Base-by-base conservation (phyloP, 2,329 filamentous ascomycete genomes). In the Endoconidiophora laricicola region DNA sequence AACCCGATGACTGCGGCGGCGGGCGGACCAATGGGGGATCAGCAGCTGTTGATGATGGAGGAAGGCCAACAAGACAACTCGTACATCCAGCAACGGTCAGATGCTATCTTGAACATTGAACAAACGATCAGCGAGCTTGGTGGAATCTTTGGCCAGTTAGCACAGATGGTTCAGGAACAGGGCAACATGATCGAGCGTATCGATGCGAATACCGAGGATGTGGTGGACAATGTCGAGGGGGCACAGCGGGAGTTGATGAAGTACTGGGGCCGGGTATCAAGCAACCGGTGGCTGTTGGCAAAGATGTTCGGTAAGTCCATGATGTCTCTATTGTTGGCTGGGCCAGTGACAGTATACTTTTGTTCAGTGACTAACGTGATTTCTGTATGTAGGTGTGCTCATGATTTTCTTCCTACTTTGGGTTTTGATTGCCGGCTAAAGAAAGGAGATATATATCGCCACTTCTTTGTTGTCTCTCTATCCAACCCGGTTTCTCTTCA, bases 181-280 rank as follows among this genome's bases (percentile, higher is more conserved):
- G 86, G 85, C 54, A 91, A 95, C 66, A 94, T 94, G 83, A 94
- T 98, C 56, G 86, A 96, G 66, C 75, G 90, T 46, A 95, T 95
- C 60, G 90, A 96, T 60, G 90, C 90, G 56, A 95, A 96, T 64
- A 95, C 90, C 1, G 91, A 98, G 61, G 88, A 95, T 58, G 86
- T 98, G 4, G 90, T 98, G 49, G 90, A 96, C 60, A 98, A 98
- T 59, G 90, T 98, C n/a, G 79, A 94, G 60, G 91, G 91, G 16
- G 91, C 91, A 4, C 91, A 98, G 63, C 75, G 88, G 55, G 90
- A 98, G 66, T 64, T 98, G 60, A 78, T 98, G 67, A 95, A 95
- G 65, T 98, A 96, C 66, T 98, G 91, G 90, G 83, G 79, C 24
- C 76, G 88, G 39, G 88, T 96, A 24, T 91, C 86, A 51, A 86